phyloP scores from a whole-genome alignment of 768 basidiomycete species.

The Boletus sp. region DNA sequence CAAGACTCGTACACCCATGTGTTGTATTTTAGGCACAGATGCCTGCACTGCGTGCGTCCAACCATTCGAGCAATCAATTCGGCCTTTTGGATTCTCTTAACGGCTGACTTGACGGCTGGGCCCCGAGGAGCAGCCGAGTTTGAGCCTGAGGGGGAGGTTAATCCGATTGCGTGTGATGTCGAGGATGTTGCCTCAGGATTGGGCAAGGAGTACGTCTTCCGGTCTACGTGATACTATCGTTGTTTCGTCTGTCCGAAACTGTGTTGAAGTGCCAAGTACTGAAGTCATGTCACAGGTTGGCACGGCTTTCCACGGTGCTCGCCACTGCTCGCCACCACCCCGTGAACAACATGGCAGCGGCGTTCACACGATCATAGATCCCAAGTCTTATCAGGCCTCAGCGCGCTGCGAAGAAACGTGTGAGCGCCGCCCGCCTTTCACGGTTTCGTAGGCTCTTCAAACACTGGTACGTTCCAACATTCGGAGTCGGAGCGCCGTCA shows the following conservation, averaged over 20 bases:
- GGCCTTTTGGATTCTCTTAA: constrained; percentile 7
- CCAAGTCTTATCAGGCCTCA: not conserved
- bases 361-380: not conserved
- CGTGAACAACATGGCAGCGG: not conserved
- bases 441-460: not conserved
- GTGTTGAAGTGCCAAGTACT: not conserved
- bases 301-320: not conserved
- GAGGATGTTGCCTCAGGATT: not conserved
- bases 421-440: not conserved
- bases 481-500: not conserved
- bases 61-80: not conserved
- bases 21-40: not conserved
- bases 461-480: not conserved
- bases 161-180: not conserved
- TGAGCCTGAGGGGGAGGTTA: not conserved
- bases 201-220: not conserved
- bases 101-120: not conserved
- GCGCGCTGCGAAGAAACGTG: not conserved
- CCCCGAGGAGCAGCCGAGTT: not conserved
- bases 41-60: not conserved
- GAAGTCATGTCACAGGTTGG: not conserved
- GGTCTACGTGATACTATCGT: not conserved
- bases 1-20: not conserved
- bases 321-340: not conserved
- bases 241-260: not conserved